Evolutionary conservation across 331 rosid genomes (phyloP).

Genomic region (Erythrophleum ivorense): DNA sequence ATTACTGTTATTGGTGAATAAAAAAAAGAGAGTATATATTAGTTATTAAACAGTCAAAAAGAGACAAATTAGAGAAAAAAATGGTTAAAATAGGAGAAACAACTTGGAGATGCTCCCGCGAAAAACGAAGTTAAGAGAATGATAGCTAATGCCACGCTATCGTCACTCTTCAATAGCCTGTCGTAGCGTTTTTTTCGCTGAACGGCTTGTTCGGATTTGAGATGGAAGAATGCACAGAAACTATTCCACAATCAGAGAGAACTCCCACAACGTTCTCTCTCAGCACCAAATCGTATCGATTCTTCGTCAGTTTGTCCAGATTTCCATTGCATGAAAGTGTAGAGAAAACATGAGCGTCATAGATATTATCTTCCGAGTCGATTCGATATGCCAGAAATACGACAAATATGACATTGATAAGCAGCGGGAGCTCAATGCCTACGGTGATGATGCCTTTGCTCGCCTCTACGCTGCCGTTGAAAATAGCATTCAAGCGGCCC

Average conservation of each 20-base stretch:
- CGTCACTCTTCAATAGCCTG: background rate
- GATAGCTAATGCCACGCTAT: background rate
- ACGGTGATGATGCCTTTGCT: constrained; percentile 59
- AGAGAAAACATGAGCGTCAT: constrained; percentile 52
- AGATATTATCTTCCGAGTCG: constrained; percentile 63
- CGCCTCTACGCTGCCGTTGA: constrained; percentile 48
- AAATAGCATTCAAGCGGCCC: constrained; percentile 46
- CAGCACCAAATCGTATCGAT: background rate
- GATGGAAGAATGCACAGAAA: background rate
- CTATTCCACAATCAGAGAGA: constrained; percentile 31
- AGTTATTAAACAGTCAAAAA: no score
- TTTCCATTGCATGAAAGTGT: background rate
- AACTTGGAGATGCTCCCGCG: background rate
- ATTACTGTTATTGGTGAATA: no score
- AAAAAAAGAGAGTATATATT: no score
- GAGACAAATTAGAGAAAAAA: no score
- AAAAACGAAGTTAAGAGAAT: background rate
- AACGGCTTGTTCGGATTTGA: constrained; percentile 30
- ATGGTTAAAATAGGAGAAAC: background rate
- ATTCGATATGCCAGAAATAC: constrained; percentile 57
- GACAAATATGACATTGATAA: constrained; percentile 68
- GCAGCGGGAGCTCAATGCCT: constrained; percentile 58
- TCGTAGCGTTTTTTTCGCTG: constrained; percentile 36
- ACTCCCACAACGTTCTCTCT: background rate
- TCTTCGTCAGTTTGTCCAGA: background rate